Base-by-base conservation (phyloP, 202 grass and related monocot genomes). In the Saccharum hybrid region DNA sequence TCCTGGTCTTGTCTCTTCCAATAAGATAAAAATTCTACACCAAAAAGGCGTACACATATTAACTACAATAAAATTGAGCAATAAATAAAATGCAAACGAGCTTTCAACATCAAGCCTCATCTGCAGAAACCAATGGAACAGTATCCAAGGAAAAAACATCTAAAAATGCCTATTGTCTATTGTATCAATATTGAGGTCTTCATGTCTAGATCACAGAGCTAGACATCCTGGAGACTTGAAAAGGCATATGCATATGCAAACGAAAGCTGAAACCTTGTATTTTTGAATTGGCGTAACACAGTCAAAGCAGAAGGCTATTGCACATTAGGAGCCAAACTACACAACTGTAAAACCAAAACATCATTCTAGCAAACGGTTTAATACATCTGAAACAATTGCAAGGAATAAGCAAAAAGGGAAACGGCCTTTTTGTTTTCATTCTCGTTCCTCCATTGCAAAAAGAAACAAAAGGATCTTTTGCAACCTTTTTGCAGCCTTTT, bases 21-120 rank as follows among this genome's bases (percentile, higher is more conserved):
- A 94, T 73, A 76, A 99, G 71, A 82, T 99, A 99, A 75, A 96
- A 99, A 86, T 89, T 99, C 97, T 99, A 88, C 88, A 92, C 2
- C 63, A 78, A 78, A 78, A 67, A n/a, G 71, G 34, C 16, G 16
- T 7, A 54, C 7, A 37, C 23, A 76, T 76, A 56, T 66, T 72
- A 39, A 78, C 26, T 59, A 66, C 10, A 28, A 33, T 4, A 71
- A 60, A 63, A 49, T 59, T 40, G 52, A 68, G 42, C 23, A 34
- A 45, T 33, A 7, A 28, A 81, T 52, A 34, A 43, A 39, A 23
- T 21, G 26, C 31, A 81, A 39, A 68, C 52, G 7, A 23, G 45
- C n/a, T 63, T 63, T 52, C 7, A 10, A 63, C 23, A 38, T 61
- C 59, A 62, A 73, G 39, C 16, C n/a, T 72, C 1, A 74, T 37